Evolutionary conservation across 2,329 filamentous ascomycete species (phyloP), one percentile per base, ranked within the genome.

Genomic region (Fusarium camptoceras): DNA sequence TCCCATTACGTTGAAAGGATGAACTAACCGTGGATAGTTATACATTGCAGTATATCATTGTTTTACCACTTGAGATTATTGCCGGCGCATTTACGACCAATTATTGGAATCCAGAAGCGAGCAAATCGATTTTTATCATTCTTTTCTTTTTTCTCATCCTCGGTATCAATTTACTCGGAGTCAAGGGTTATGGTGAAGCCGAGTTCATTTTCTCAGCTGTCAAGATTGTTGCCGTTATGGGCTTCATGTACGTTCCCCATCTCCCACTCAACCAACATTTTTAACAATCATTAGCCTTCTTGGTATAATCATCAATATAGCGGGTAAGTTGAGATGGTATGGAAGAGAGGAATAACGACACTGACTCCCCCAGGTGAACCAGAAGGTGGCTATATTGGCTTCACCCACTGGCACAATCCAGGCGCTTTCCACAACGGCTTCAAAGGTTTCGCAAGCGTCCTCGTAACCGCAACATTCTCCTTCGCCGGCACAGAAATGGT

Each of bases 201-300:
- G 94, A 97, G 75, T 97, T 97, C 70, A 82, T 94, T 53, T 96
- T 97, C 76, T 92, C 92, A 31, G 88, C 94, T 48, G 84, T 98
- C 82, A 98, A 98, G 77, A 88, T 97, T 49, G 84, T 90, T 34
- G 94, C 94, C 37, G 89, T 97, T 6, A 89, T 97, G 65, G 93
- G 92, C 50, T 97, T 97, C 80, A 94, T 97, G 90, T 92, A 80
- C 81, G 88, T 81, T n/a, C 0, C 7, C 18, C 2, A 3, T 34
- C 2, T 53, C 8, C 15, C 15, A 27, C 10, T 22, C 10, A 49
- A 46, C 9, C 44, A 20, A 7, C 6, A 16, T 20, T 0, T 11
- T 43, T 79, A 55, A 62, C 41, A 3, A 15, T 8, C n/a, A 55
- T 10, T 9, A 93, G 91, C 71, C 88, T 97, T 53, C 88, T 97